These are phyloP conservation scores for Leccinum broughii DNA, from an alignment of 768 basidiomycete species.

Conservation along the genomic window DNA sequence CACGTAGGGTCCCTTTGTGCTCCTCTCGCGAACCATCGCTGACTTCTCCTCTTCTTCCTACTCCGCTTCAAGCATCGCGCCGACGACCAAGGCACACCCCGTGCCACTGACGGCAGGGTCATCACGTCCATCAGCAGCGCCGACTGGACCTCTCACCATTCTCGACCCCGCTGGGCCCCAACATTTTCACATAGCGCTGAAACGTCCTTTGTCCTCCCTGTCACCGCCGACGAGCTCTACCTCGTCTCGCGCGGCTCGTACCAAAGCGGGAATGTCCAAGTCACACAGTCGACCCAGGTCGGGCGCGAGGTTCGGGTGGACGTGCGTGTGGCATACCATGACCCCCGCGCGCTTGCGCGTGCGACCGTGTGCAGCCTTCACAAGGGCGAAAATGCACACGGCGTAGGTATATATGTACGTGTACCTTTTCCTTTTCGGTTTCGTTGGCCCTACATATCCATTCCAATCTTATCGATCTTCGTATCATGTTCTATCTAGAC, in stretches of 20 bases:
- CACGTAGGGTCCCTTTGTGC: neutral
- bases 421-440: neutral
- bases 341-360: conserved; percentile 22
- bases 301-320: conserved; percentile 25
- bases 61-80: neutral
- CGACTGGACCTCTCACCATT: conserved; percentile 18
- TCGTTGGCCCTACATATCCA: neutral
- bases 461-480: neutral
- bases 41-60: neutral
- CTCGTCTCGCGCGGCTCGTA: conserved; percentile 36
- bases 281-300: conserved; percentile 16
- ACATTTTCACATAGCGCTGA: conserved; percentile 18
- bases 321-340: conserved; percentile 33
- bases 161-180: conserved; percentile 20
- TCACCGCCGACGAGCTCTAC: conserved; percentile 32
- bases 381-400: conserved; percentile 28
- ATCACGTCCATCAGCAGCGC: neutral
- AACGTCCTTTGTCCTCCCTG: conserved; percentile 31
- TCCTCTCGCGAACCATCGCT: neutral
- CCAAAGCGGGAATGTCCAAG: conserved; percentile 21
- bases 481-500: conserved; percentile 17
- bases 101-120: neutral
- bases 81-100: neutral
- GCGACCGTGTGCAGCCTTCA: conserved; percentile 35
- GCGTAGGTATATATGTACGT: conserved; percentile 40